Conservation (phyloP, 2,329 filamentous ascomycete genomes). For the Thelonectria discophora region DNA sequence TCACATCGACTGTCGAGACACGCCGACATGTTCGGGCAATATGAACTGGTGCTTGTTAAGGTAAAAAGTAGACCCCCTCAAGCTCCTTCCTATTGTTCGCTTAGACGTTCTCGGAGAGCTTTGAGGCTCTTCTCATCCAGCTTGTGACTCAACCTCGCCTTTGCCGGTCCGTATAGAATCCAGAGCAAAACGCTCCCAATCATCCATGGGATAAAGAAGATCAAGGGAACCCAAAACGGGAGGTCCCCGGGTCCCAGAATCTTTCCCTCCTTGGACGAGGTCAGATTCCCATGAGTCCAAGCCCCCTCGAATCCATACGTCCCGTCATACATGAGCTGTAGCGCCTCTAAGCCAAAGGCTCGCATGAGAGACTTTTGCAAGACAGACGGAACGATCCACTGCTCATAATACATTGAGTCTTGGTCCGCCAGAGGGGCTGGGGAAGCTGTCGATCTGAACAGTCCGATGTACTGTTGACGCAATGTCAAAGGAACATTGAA, state of each 20-base stretch:
- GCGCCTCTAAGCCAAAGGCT: neutral
- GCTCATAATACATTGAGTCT: neutral
- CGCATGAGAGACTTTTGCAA: conserved; percentile 2
- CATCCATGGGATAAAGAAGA: neutral
- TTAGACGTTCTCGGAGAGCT: too few relatives aligned
- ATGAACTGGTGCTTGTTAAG: too few relatives aligned
- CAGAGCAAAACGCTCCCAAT: neutral
- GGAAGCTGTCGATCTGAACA: neutral
- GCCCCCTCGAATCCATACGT: conserved; percentile 8
- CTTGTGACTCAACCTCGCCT: too few relatives aligned
- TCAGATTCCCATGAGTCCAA: conserved; percentile 7
- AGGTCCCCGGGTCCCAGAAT: neutral
- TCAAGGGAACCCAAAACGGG: neutral
- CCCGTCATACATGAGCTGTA: conserved; percentile 14
- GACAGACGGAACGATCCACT: neutral
- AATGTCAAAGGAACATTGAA: neutral
- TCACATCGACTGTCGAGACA: too few relatives aligned
- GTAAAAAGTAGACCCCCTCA: too few relatives aligned
- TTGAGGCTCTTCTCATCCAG: too few relatives aligned
- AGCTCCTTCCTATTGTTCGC: too few relatives aligned
- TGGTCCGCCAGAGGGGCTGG: neutral
- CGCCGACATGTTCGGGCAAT: too few relatives aligned
- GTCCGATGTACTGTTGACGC: neutral
- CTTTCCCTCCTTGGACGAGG: conserved; percentile 10
- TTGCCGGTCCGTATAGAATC: too few relatives aligned